These are phyloP conservation scores for Xylariales sp. DNA, from an alignment of 2,329 filamentous ascomycete species.

Conservation along the genomic window DNA sequence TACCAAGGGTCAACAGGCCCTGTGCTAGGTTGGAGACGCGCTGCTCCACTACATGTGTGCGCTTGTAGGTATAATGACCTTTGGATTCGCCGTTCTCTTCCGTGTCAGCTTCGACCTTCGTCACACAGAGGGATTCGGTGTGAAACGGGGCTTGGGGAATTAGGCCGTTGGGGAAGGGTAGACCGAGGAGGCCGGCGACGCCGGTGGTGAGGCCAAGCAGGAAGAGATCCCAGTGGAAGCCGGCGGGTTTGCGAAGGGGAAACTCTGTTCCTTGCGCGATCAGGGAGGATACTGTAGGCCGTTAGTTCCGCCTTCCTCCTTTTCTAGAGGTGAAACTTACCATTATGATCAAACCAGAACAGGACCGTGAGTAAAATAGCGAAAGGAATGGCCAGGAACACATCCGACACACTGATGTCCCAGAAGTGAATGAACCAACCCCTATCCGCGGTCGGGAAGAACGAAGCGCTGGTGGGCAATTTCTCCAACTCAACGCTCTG, in stretches of 20 bases:
- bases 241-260: constrained; percentile 72
- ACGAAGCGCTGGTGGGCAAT: constrained; percentile 71
- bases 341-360: constrained; percentile 89
- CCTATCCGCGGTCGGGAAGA: constrained; percentile 70
- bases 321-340: too few species aligned
- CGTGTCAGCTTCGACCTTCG: constrained; percentile 45
- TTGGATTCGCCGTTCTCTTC: constrained; percentile 53
- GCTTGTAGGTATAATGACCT: constrained; percentile 47
- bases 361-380: constrained; percentile 76
- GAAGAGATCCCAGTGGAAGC: constrained; percentile 83
- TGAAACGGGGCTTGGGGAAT: constrained; percentile 83
- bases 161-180: constrained; percentile 78
- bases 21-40: constrained; percentile 74
- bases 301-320: constrained; percentile 12
- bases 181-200: constrained; percentile 67
- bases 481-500: constrained; percentile 61
- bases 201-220: constrained; percentile 75
- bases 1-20: constrained; percentile 71
- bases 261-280: constrained; percentile 82
- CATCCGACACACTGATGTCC: constrained; percentile 65
- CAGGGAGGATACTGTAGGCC: constrained; percentile 63
- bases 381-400: constrained; percentile 85
- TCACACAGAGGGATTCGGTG: constrained; percentile 73
- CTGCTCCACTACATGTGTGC: constrained; percentile 69
- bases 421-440: constrained; percentile 79